Conservation (phyloP, 129 eudicot genomes). For the Escallonia herrerae region DNA sequence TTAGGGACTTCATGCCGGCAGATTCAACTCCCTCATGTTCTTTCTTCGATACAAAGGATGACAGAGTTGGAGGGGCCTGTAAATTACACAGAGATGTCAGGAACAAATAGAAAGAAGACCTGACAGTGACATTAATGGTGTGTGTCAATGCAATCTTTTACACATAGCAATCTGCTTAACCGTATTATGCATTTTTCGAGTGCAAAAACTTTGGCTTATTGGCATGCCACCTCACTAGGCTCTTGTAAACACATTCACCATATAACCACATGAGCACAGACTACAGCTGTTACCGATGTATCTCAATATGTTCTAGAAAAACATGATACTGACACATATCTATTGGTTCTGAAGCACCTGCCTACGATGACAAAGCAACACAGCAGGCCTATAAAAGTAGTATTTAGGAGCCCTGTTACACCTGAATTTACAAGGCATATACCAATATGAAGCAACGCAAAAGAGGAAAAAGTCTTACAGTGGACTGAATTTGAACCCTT, state of each 20-base stretch:
- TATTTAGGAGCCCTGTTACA: neutral
- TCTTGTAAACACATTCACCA: neutral
- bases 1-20: conserved; percentile 29
- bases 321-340: neutral
- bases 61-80: conserved; percentile 34
- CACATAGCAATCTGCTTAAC: neutral
- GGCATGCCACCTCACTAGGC: neutral
- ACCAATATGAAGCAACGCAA: neutral
- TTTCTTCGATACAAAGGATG: conserved; percentile 24
- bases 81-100: neutral
- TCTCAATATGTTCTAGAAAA: neutral
- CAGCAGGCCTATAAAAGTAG: neutral
- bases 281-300: neutral
- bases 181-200: too few relatives aligned
- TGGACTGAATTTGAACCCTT: conserved; percentile 45
- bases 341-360: neutral
- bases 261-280: neutral
- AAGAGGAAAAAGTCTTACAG: conserved; percentile 39
- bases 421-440: neutral
- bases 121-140: neutral
- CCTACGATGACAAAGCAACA: neutral
- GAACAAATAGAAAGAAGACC: neutral
- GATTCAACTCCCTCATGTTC: conserved; percentile 28
- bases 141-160: neutral
- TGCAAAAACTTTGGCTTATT: too few relatives aligned